Base-by-base conservation (phyloP, 2,329 filamentous ascomycete species). In the Trichoderma sp. region DNA sequence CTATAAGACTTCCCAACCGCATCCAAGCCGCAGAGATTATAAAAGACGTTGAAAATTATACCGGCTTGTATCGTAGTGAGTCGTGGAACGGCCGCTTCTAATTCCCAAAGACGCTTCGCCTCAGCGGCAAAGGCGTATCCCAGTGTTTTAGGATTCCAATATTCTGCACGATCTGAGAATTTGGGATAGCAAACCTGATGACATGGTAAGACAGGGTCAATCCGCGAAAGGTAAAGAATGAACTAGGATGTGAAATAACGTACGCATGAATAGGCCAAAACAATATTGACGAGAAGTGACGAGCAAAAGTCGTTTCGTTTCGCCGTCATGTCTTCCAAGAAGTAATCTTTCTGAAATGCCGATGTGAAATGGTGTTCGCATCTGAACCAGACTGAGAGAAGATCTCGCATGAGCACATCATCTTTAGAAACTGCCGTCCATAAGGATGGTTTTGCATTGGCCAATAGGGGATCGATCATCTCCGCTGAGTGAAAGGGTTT, bases 381-480 rank as follows among this genome's bases (percentile, higher is more conserved):
- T 16, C 70, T 66, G 47, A 74, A 70, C 24, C 70, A 74, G 2
- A 68, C 43, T 2, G 37, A 31, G 1, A 73, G 63, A 4, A 73
- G 27, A 7, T 58, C 55, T 53, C 70, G 69, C 69, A 74, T 70
- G 8, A 74, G 31, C 5, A 16, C 53, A 35, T 74, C 63, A 58
- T 73, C 70, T 10, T 37, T 29, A 4, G 53, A 68, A 16, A 73
- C 71, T 16, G 29, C 29, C 0, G 71, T 74, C 72, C 72, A 74
- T 27, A 5, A 43, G 4, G 71, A 72, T 27, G 71, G 66, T 16
- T 63, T 64, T 8, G 66, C 53, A n/a, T 72, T 72, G 14, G 72
- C 70, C 14, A 82, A 72, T 14, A 71, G 72, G 1, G 76, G 76
- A 2, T 81, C 75, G 2, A 78, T 69, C 2, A 81, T 59, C 1